Evolutionary conservation across 495 filamentous ascomycete genomes (phyloP), one percentile per base, ranked within the genome.

Genomic region (Neurospora sp.): DNA sequence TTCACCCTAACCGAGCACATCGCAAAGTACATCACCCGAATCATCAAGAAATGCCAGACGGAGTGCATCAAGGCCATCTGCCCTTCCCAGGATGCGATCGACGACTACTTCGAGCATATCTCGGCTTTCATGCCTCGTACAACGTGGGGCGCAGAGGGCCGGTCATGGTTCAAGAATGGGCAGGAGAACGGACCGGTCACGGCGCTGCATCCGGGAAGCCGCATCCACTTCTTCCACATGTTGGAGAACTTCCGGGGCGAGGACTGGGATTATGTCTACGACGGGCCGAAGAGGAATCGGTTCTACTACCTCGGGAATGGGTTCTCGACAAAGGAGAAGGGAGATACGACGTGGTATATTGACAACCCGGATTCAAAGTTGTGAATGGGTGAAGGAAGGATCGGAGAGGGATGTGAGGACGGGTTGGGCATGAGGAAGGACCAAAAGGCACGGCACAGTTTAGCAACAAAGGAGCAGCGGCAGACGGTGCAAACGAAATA

Each of bases 141-240:
- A 2, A 79, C 78, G 16, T 87, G 85, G 86, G 77, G 81, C 0
- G 72, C 79, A 12, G 39, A 75, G 12, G 83, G 86, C 39, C 79
- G 81, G 6, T 85, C 81, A 4, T 88, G 86, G 86, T 88, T 85
- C 74, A 87, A 87, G 76, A 77, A 78, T 40, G 83, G 82, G 16
- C 73, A 68, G 6, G 73, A 74, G 2, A 79, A 83, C 73, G 86
- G 86, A 0, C 83, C 84, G 10, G 83, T 88, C 12, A 84, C 81
- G 16, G 83, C 84, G 59, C 75, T 86, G 45, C 82, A 86, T 70
- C 85, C 86, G 0, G 86, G 86, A 14, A 84, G 81, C 71, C 81
- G 85, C 8, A 79, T 85, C 9, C 86, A 88, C 70, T 87, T 83
- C 74, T 86, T 87, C 76, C 80, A 87, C 37, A 85, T 86, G 84